Evolutionary conservation across 768 basidiomycete species (phyloP).

Genomic region (Mycena filopes): DNA sequence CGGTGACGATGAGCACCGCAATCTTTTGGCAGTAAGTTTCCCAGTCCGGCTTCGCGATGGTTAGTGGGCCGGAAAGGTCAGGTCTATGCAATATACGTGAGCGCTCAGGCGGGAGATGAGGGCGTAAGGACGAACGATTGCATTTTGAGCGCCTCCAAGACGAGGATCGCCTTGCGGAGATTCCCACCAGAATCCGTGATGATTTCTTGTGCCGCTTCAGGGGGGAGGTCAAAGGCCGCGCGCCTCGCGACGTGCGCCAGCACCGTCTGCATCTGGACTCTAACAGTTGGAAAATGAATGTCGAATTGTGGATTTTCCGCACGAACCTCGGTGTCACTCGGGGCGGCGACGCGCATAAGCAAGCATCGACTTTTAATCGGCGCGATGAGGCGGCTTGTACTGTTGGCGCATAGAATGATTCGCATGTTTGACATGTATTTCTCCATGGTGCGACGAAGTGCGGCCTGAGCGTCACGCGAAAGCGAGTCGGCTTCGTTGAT

Average conservation of each 20-base stretch:
- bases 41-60: conserved; percentile 99
- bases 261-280: conserved; percentile 79
- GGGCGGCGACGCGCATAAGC: conserved; percentile 92
- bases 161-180: conserved; percentile 92
- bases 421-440: conserved; percentile 99
- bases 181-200: conserved; percentile 88
- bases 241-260: conserved; percentile 82
- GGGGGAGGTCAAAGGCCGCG: conserved; percentile 85
- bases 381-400: conserved; percentile 94
- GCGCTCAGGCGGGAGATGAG: background rate
- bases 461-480: conserved; percentile 96
- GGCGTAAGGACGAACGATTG: conserved; percentile 74
- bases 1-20: conserved; percentile 87
- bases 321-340: conserved; percentile 76
- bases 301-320: background rate
- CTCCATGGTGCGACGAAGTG: conserved; percentile 97
- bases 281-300: background rate
- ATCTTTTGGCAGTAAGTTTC: conserved; percentile 96
- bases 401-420: conserved; percentile 95
- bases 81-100: conserved; percentile 58
- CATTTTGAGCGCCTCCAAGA: conserved; percentile 96
- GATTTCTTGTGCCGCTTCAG: conserved; percentile 79
- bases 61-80: conserved; percentile 81
- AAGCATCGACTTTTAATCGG: conserved; percentile 97
- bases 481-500: conserved; percentile 98